Percentiles rank a stretch among this genome's conserved stretches.
phyloP scores from a whole-genome alignment of 139 green algal species.

The Picochlorum sp. region DNA sequence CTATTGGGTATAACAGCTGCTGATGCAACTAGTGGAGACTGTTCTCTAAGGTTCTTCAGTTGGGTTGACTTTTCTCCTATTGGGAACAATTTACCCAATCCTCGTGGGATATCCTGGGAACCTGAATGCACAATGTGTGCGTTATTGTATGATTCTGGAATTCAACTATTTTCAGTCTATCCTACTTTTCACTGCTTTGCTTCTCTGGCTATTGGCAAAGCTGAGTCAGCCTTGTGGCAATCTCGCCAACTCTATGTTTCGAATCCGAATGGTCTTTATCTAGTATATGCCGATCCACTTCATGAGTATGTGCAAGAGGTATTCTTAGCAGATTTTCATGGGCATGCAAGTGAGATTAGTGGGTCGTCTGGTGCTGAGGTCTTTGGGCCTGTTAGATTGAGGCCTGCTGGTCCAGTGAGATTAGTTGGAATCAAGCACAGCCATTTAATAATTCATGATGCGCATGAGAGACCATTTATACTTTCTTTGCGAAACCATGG shows the following conservation, averaged over 20 bases:
- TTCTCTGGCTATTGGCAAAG: constrained; percentile 12
- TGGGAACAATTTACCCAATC: constrained; percentile 15
- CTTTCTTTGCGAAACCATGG: constrained; percentile 33
- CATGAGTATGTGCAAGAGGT: constrained; percentile 15
- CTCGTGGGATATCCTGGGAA: constrained; percentile 30
- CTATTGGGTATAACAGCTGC: constrained; percentile 17
- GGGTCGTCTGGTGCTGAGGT: neutral
- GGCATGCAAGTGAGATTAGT: constrained; percentile 1
- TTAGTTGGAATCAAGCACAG: constrained; percentile 18
- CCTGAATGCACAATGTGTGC: constrained; percentile 32
- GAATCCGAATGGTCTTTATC: constrained; percentile 15
- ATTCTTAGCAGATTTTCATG: constrained; percentile 20
- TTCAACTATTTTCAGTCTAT: constrained; percentile 24
- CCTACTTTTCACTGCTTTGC: constrained; percentile 35
- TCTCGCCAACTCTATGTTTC: constrained; percentile 33
- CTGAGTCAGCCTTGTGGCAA: constrained; percentile 30
- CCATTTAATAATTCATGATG: constrained; percentile 26
- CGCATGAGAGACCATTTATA: constrained; percentile 31
- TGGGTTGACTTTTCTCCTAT: constrained; percentile 20
- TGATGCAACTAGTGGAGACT: constrained; percentile 6
- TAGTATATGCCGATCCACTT: constrained; percentile 25
- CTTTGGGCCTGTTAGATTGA: constrained; percentile 14
- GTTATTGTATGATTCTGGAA: constrained; percentile 26
- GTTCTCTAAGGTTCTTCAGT: constrained; percentile 17
- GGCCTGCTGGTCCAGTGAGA: constrained; percentile 14